Base-by-base conservation (phyloP, 306 rosid genomes). In the Albizia julibrissin region DNA sequence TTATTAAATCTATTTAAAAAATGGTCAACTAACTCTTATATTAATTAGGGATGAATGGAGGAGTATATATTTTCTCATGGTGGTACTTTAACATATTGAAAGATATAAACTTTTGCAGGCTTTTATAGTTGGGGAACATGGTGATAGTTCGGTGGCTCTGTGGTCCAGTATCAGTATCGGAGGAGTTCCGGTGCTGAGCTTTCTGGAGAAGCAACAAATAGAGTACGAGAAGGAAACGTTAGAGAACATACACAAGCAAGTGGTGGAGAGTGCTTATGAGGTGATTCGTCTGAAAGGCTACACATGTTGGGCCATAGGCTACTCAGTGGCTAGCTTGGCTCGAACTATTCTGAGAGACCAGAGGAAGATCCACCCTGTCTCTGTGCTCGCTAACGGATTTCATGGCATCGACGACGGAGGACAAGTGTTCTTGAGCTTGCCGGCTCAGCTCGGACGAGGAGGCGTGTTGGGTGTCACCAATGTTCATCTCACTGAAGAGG, bases 251-350 rank as follows among this genome's bases (percentile, higher is more conserved):
- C 97, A 95, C 89, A 90, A 72, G 56, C 79, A 22, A 21, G 98
- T 95, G 10, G 46, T 93, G 42, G 90, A 79, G 14, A 73, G 94
- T 6, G 98, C 98, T 1, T 90, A 90, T n/a, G 98, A 95, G 76
- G 98, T 95, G 7, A 95, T 95, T 3, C 76, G 84, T 46, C 89
- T 95, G 0, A 95, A 95, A 81, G 98, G 98, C 34, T 93, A 93
- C 86, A 95, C 98, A 40, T 91, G 95, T 1, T 95, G 97, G 98
- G 98, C 98, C 2, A 90, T 95, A 1, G 97, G 98, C 16, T 95
- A 95, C 87, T 95, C 98, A 0, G 98, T 84, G 47, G 97, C 98
- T 0, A 89, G 73, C 31, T 80, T 94, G 54, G 93, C 97, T 0
- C 84, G 97, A 8, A 74, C 88, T n/a, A 40, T 94, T 33, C 54